Percentiles rank a stretch among this genome's conserved stretches.
These are phyloP conservation scores for Colletotrichum cereale DNA, from an alignment of 2,329 filamentous ascomycete genomes.

Conservation along the genomic window DNA sequence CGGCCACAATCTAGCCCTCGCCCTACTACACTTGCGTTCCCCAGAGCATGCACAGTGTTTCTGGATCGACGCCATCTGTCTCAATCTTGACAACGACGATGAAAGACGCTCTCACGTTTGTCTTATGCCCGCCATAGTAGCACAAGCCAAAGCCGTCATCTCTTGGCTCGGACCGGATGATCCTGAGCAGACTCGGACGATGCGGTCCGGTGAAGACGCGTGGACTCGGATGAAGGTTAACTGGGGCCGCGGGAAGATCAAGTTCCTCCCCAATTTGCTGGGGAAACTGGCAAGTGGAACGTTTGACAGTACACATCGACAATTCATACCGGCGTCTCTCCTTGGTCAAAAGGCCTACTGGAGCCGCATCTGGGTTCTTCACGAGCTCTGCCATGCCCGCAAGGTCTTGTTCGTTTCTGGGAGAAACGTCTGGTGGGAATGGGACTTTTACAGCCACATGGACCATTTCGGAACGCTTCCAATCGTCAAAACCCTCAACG, in stretches of 20 bases:
- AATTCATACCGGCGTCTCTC: not conserved
- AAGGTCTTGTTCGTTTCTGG: not conserved
- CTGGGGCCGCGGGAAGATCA: not conserved
- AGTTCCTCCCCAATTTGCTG: not conserved
- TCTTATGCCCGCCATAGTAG: not conserved
- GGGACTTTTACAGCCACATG: not conserved
- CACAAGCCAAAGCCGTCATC: not conserved
- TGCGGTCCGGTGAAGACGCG: not conserved
- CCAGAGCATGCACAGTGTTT: accelerated
- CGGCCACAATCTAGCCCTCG: not conserved
- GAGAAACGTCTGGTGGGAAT: not conserved
- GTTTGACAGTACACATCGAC: not conserved
- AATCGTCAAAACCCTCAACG: not conserved
- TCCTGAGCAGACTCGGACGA: no score
- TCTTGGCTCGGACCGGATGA: not conserved
- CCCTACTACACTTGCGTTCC: not conserved
- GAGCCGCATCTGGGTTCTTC: not conserved
- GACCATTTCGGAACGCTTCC: not conserved
- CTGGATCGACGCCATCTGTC: not conserved
- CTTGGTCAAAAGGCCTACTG: not conserved
- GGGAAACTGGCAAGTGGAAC: accelerated
- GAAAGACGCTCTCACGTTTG: not conserved
- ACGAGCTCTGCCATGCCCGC: not conserved
- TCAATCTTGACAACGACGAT: not conserved
- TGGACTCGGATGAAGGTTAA: not conserved